Evolutionary conservation across 208 protist species (phyloP).

Genomic region (Leishmania aethiopica): DNA sequence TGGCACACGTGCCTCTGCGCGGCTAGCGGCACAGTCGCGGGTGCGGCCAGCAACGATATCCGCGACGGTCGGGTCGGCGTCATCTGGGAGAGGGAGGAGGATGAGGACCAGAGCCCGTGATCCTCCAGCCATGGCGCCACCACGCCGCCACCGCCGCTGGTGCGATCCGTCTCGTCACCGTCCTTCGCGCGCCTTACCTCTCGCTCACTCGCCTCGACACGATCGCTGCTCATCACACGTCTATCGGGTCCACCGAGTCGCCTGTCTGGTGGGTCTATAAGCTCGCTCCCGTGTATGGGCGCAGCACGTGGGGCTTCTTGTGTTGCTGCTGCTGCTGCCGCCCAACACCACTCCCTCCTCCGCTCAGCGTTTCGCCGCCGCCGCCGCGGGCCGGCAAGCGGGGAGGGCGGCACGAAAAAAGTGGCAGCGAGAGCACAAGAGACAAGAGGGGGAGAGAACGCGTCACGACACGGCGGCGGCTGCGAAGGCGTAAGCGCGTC

Average conservation of each 20-base stretch:
- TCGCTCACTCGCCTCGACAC: not conserved
- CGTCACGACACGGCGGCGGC: no score
- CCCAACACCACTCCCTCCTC: no score
- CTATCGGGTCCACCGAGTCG: not conserved
- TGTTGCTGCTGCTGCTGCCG: no score
- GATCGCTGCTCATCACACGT: not conserved
- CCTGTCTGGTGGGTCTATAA: not conserved
- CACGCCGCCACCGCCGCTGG: not conserved
- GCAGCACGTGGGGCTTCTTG: no score
- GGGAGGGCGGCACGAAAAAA: not conserved
- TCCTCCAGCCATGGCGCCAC: slow-evolving; percentile 10
- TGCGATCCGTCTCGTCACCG: not conserved
- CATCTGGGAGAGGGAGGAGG: not conserved
- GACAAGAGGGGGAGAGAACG: no score
- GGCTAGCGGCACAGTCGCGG: not conserved
- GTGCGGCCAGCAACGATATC: not conserved
- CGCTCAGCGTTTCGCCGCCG: not conserved
- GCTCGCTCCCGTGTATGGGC: not conserved
- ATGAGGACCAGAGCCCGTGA: slow-evolving; percentile 16
- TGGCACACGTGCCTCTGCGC: not conserved
- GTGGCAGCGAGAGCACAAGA: not conserved
- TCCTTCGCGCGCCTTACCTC: not conserved
- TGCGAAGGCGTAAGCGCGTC: no score
- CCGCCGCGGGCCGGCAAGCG: not conserved
- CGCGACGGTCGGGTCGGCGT: not conserved